Base-by-base conservation (phyloP, 1,284 basidiomycete genomes). In the Austropuccinia psidii region DNA sequence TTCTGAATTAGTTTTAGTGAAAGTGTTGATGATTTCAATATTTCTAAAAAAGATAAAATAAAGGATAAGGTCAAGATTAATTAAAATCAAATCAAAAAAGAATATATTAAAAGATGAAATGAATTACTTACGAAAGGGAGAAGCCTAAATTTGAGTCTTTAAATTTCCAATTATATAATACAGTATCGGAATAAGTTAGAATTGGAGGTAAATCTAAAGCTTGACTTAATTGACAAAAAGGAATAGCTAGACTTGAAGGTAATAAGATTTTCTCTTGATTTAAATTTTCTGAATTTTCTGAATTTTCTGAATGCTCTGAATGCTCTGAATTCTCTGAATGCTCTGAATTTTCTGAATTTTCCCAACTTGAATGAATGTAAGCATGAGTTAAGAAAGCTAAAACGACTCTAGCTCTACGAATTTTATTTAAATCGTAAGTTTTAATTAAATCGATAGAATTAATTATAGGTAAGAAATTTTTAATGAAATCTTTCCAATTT, bases 111-210 rank as follows among this genome's bases (percentile, higher is more conserved):
- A 49, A 39, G 24, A 66, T 13, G 7, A 35, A 33, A 31, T 9
- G 9, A 4, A 4, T 29, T 9, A 76, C 75, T 39, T 37, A 76
- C 75, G 77, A 77, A 13, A 77, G 75, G 17, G 75, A 73, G 37
- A 81, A 75, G 1, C 81, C 80, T 7, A 66, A 75, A 0, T 77
- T 35, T 8, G 78, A 76, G 72, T 82, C 78, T 21, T 77, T 75
- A 47, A 80, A 76, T 15, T 68, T 80, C 91, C 91, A 96, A 79
- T 97, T 96, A 83, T 93, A 98, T 7, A 98, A 84, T 1, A 97
- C 93, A 35, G 89, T 90, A 80, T 95, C 93, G 13, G 93, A 90
- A 79, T 96, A 98, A 1, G 93, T 97, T 57, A 95, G 84, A 50
- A 97, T 85, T 0, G 94, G 93, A 0, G 95, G 93, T 0, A 98